These are phyloP conservation scores for Elaeagnus macrophylla DNA, from an alignment of 306 rosid genomes.

Conservation along the genomic window DNA sequence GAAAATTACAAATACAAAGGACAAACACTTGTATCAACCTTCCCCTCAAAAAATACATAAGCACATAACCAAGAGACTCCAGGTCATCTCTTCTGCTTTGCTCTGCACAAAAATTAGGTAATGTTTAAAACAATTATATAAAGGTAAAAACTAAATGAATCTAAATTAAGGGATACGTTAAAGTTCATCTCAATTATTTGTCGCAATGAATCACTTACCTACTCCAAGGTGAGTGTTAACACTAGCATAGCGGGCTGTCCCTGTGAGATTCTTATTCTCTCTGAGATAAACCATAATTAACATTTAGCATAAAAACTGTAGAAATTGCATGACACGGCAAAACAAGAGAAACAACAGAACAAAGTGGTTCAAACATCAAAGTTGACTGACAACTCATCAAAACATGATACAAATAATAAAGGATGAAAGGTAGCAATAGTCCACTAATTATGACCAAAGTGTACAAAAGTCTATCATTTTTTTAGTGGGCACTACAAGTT, in stretches of 20 bases:
- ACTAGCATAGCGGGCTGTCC: constrained; percentile 99
- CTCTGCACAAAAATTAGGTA: constrained; percentile 42
- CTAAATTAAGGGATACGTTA: neutral
- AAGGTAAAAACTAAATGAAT: neutral
- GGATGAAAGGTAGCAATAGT: no score
- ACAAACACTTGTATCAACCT: constrained; percentile 42
- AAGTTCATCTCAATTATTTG: constrained; percentile 14
- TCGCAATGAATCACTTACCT: constrained; percentile 48
- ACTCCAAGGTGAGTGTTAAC: constrained; percentile 97
- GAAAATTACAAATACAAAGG: neutral
- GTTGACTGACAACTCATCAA: neutral
- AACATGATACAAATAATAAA: no score
- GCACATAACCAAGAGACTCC: constrained; percentile 94
- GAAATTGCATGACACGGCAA: no score
- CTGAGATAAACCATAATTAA: constrained; percentile 29
- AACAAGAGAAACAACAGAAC: neutral
- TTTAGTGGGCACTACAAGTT: no score
- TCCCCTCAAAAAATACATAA: constrained; percentile 96
- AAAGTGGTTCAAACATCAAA: neutral
- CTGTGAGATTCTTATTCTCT: constrained; percentile 98
- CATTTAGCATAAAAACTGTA: no score
- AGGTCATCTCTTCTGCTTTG: constrained; percentile 99
- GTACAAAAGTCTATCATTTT: no score
- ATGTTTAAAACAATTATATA: constrained; percentile 6
- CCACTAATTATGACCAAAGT: no score